These are phyloP conservation scores for Rostrohypoxylon terebratum DNA, from an alignment of 495 filamentous ascomycete species.

Conservation along the genomic window DNA sequence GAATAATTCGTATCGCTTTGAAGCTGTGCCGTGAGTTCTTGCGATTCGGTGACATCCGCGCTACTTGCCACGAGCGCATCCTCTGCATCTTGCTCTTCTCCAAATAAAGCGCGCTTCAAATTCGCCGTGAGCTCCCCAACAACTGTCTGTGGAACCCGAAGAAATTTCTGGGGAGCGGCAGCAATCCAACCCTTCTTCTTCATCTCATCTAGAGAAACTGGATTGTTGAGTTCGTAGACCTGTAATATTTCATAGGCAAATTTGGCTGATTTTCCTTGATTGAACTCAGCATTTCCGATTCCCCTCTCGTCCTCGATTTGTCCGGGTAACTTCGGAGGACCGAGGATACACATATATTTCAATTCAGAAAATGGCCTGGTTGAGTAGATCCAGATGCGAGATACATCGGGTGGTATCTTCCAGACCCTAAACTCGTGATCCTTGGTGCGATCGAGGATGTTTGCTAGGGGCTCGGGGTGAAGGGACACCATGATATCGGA, in stretches of 20 bases:
- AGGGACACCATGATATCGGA: slow-evolving; percentile 63
- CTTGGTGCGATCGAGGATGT: slow-evolving; percentile 55
- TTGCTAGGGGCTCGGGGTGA: slow-evolving; percentile 52
- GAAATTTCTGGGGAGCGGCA: slow-evolving; percentile 53
- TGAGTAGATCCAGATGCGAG: slow-evolving; percentile 63
- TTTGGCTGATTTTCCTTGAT: slow-evolving; percentile 50
- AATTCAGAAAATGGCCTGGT: slow-evolving; percentile 54
- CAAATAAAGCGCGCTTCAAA: slow-evolving; percentile 56
- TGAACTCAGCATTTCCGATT: slow-evolving; percentile 62
- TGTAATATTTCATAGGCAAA: slow-evolving; percentile 63
- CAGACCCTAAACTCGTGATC: slow-evolving; percentile 61
- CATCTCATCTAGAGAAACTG: slow-evolving; percentile 57
- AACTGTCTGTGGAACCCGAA: slow-evolving; percentile 59
- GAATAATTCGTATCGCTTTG: slow-evolving; percentile 58
- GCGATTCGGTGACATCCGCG: slow-evolving; percentile 51
- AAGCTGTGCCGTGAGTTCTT: slow-evolving; percentile 62
- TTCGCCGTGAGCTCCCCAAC: slow-evolving; percentile 61
- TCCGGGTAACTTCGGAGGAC: slow-evolving; percentile 54
- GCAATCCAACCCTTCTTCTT: slow-evolving; percentile 57
- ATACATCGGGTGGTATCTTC: slow-evolving; percentile 55
- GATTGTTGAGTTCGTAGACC: slow-evolving; percentile 65
- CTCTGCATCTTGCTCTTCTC: slow-evolving; percentile 26
- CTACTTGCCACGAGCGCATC: slow-evolving; percentile 11
- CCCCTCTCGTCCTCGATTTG: slow-evolving; percentile 55
- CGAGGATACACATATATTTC: slow-evolving; percentile 62